phyloP scores from a whole-genome alignment of 352 stramenopile species.

The Pythium dissotocum region DNA sequence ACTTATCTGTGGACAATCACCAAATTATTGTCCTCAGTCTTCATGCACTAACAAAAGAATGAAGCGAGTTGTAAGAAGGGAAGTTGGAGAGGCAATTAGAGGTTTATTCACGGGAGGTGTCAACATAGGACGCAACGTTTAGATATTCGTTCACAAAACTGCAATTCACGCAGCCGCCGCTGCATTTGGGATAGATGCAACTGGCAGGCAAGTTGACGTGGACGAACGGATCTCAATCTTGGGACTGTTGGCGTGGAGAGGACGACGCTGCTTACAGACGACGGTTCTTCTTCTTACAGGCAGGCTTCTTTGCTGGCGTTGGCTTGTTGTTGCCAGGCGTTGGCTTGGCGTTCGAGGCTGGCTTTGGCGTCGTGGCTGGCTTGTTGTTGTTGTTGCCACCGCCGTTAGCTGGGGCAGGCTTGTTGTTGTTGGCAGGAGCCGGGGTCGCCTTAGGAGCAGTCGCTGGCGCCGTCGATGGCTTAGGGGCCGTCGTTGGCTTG shows the following conservation, averaged over 20 bases:
- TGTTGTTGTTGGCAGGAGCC: conserved; percentile 2
- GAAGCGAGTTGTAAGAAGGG: too few relatives aligned
- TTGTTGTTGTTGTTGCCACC: conserved; percentile 18
- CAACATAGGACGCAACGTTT: conserved; percentile 12
- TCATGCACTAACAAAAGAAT: too few relatives aligned
- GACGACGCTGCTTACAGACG: conserved; percentile 10
- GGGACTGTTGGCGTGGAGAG: not conserved
- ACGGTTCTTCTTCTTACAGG: conserved; percentile 13
- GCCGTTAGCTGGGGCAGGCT: conserved; percentile 3
- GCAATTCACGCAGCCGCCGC: conserved; percentile 6
- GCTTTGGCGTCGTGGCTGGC: conserved; percentile 7
- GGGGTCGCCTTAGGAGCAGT: not conserved
- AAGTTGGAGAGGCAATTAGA: not conserved
- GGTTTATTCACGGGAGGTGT: conserved; percentile 5
- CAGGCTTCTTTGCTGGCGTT: conserved; percentile 8
- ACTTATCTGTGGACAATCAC: too few relatives aligned
- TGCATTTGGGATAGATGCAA: not conserved
- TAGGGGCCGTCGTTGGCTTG: not conserved
- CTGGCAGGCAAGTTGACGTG: conserved; percentile 1
- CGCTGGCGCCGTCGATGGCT: not conserved
- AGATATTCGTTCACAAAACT: conserved; percentile 27
- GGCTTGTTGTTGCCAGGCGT: conserved; percentile 10
- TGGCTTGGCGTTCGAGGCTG: not conserved
- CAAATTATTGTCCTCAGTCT: too few relatives aligned
- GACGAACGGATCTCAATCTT: conserved; percentile 1